Evolutionary conservation across 2,329 filamentous ascomycete genomes (phyloP), one percentile per base, ranked within the genome.

Genomic region (Rachicladosporium sp.): DNA sequence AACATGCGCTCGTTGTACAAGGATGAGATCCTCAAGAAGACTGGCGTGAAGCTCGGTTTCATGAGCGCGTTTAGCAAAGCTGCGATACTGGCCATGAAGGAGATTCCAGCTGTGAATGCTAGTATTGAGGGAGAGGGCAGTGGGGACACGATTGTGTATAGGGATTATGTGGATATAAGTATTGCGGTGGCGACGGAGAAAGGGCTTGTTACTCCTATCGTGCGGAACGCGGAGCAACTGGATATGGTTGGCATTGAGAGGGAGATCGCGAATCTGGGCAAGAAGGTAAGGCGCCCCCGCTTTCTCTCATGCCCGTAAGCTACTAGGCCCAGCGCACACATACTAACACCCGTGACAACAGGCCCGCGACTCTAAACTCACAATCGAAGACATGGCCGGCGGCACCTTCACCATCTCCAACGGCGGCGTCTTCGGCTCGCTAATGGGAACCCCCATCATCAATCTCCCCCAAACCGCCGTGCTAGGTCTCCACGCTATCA

Each of bases 371-470:
- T 82, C 82, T 63, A 96, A 96, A 69, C 75, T 98, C 50, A 96
- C 91, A 2, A 95, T 98, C 54, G 91, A 98, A 68, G 91, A 98
- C 60, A 95, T 98, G 87, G 91, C 91, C 44, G 91, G 91, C 44
- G 91, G 91, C 48, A 95, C 89, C 29, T 98, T 95, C 65, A 96
- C 91, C 45, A 95, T 95, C 69, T 91, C 83, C 71, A 96, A 95
- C 61, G 78, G 91, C 43, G 91, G 91, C 51, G 89, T 98, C 38
- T 98, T 98, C 56, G 91, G 91, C 43, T 95, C 89, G 10, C 71
- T 96, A 43, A 93, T 94, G 83, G 91, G 91, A 37, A 98, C 91
- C 0, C 91, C 91, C 7, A 96, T 98, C 60, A 96, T 98, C 71
- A 98, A 98, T 66, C 71, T 94, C 35, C 89, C 89, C 10, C 89